A percentile compares a stretch with the other conserved stretches of the same genome.
These are phyloP conservation scores for Trypanosoma grayi DNA, from an alignment of 208 protist species.

Conservation along the genomic window DNA sequence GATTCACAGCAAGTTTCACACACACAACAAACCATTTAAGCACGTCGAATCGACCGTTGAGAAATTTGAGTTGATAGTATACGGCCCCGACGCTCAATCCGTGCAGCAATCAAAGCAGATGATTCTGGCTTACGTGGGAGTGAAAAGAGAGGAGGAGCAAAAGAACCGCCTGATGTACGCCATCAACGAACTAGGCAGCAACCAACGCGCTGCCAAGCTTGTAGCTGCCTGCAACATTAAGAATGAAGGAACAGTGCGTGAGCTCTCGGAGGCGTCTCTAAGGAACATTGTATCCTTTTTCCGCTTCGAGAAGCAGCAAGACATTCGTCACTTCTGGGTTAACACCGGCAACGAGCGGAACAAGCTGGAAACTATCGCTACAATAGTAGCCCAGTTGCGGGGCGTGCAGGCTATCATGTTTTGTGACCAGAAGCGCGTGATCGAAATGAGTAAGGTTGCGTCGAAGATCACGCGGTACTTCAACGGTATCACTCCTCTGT, in stretches of 20 bases:
- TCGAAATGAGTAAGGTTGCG: conserved; percentile 63
- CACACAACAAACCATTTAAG: conserved; percentile 71
- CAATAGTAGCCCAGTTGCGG: conserved; percentile 82
- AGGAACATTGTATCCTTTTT: conserved; percentile 76
- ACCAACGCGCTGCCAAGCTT: conserved; percentile 60
- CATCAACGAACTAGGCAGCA: conserved; percentile 77
- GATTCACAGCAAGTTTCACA: conserved; percentile 72
- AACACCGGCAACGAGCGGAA: conserved; percentile 65
- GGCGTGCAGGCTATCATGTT: conserved; percentile 89
- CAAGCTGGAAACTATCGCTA: conserved; percentile 79
- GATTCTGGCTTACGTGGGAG: conserved; percentile 49
- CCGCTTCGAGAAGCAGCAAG: conserved; percentile 76
- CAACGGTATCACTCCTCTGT: conserved; percentile 76
- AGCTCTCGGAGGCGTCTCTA: conserved; percentile 72
- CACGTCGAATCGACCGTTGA: conserved; percentile 50
- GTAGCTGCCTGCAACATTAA: conserved; percentile 79
- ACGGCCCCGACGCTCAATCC: conserved; percentile 54
- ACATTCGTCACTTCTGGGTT: conserved; percentile 79
- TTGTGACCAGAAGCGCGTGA: conserved; percentile 81
- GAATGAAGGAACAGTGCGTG: conserved; percentile 61
- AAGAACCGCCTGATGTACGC: conserved; percentile 81
- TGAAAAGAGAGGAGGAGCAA: conserved; percentile 67
- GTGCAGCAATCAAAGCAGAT: conserved; percentile 63
- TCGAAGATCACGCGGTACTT: conserved; percentile 59
- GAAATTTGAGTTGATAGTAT: conserved; percentile 64